Conservation (phyloP, 306 rosid genomes). For the Begonia peltatifolia region DNA sequence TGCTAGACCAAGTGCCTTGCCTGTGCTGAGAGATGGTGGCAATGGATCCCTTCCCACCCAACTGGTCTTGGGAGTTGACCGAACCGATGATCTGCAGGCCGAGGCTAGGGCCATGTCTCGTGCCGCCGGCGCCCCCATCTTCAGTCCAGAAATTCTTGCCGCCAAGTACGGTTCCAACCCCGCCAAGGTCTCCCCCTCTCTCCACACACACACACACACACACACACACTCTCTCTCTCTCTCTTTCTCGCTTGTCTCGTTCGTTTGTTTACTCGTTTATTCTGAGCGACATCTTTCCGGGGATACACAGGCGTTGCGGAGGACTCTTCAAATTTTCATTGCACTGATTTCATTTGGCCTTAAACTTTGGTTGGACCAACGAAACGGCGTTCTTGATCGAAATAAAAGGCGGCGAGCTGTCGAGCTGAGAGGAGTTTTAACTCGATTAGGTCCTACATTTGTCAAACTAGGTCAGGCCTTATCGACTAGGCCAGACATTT, state of each 20-base stretch:
- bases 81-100: slow-evolving; percentile 56
- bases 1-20: slow-evolving; percentile 23
- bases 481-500: slow-evolving; percentile 88
- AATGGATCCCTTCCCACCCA: slow-evolving; percentile 2
- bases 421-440: slow-evolving; percentile 48
- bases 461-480: slow-evolving; percentile 90
- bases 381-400: slow-evolving; percentile 38
- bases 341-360: slow-evolving; percentile 45
- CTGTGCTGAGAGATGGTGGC: slow-evolving; percentile 12
- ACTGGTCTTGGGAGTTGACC: slow-evolving; percentile 19
- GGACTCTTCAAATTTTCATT: slow-evolving; percentile 53
- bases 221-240: too few relatives aligned
- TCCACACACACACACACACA: background rate
- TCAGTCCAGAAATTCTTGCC: slow-evolving; percentile 42
- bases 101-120: slow-evolving; percentile 71
- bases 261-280: background rate
- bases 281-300: background rate
- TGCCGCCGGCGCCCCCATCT: slow-evolving; percentile 49
- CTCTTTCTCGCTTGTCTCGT: background rate
- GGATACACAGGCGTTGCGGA: slow-evolving; percentile 33
- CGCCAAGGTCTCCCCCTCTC: slow-evolving; percentile 29
- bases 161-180: slow-evolving; percentile 47
- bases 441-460: slow-evolving; percentile 83
- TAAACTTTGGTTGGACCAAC: slow-evolving; percentile 48
- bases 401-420: slow-evolving; percentile 56